Evolutionary conservation across 108 stramenopile species (phyloP), one percentile per base, ranked within the genome.

Genomic region (Bacterosira constricta): DNA sequence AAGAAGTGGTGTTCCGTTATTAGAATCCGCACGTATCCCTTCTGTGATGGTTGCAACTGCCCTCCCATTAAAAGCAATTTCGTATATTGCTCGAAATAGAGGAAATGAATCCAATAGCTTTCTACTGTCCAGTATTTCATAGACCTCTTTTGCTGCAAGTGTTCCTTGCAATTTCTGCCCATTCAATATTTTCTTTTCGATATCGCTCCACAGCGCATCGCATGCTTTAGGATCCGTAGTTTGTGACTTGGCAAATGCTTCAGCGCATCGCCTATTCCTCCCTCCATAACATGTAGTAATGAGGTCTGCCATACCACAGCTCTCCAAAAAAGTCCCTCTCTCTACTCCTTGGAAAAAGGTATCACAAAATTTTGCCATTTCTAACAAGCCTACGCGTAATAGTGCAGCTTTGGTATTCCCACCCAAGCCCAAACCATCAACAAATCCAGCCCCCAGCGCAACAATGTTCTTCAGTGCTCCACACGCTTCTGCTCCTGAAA

Each of bases 241-340:
- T 69, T 73, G 73, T 21, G 60, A 29, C 21, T 66, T 71, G 4
- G 94, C 94, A 77, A 98, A 99, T 17, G 84, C 92, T 68, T 96
- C 96, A 18, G 96, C 96, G 63, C 97, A 97, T 62, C 87, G 91
- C 15, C 97, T 87, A 60, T 99, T 99, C 3, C 98, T 82, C 21
- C 98, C 96, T 17, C 98, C 97, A 57, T 97, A 97, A 70, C 98
- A 97, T 29, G 97, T 98, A 4, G 98, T 97, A 55, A 99, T 98
- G 5, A 99, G 81, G 65, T 99, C 98, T 0, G 97, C 98, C 81
- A 97, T 86, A 1, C 98, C 98, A 79, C 98, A 99, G 57, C 90
- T 92, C 71, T 97, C 88, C 53, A 89, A 80, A 59, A 98, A 96
- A 2, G 97, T 98, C 15, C 74, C 63, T 20, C 89, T 90, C 12